Percentiles rank a stretch among this genome's conserved stretches.
These are phyloP conservation scores for Pseudocercospora cruenta DNA, from an alignment of 2,329 filamentous ascomycete species.

Conservation along the genomic window DNA sequence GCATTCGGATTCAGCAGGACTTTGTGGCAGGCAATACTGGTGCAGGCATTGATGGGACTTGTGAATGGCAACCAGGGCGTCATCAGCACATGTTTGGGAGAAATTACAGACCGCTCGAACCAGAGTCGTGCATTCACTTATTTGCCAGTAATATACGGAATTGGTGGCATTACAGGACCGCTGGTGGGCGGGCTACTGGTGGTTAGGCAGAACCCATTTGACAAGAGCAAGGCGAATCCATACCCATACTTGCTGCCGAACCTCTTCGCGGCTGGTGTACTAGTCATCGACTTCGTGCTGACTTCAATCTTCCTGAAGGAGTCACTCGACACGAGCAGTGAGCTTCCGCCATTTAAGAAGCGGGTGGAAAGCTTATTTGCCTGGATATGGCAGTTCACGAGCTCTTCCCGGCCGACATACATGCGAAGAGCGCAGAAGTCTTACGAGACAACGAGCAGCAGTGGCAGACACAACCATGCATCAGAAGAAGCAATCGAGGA, in stretches of 20 bases:
- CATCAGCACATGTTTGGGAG: conserved; percentile 89
- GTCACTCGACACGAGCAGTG: conserved; percentile 70
- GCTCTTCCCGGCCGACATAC: conserved; percentile 62
- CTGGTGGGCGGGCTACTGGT: conserved; percentile 87
- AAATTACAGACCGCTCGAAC: conserved; percentile 93
- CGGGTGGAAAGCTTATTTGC: conserved; percentile 64
- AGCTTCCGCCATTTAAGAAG: conserved; percentile 63
- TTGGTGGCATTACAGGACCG: conserved; percentile 91
- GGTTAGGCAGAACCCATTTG: conserved; percentile 61
- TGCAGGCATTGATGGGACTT: conserved; percentile 88
- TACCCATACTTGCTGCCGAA: conserved; percentile 90
- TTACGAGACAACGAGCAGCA: conserved; percentile 14
- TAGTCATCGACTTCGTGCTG: conserved; percentile 72
- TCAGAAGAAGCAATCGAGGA: conserved; percentile 17
- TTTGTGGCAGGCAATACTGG: conserved; percentile 80
- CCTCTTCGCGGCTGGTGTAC: conserved; percentile 71
- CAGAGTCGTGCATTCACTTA: conserved; percentile 94
- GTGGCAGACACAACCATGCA: conserved; percentile 22
- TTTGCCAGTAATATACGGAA: conserved; percentile 90
- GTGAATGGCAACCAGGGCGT: conserved; percentile 95
- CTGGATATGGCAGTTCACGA: conserved; percentile 72
- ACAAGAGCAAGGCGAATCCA: conserved; percentile 54
- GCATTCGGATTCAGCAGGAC: conserved; percentile 84
- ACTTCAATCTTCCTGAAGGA: conserved; percentile 84
- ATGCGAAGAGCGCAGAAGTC: conserved; percentile 44